Percentiles rank a stretch among this genome's conserved stretches.
Evolutionary conservation across 345 rosid species (phyloP).

Genomic region (Odontarrhena argentea): DNA sequence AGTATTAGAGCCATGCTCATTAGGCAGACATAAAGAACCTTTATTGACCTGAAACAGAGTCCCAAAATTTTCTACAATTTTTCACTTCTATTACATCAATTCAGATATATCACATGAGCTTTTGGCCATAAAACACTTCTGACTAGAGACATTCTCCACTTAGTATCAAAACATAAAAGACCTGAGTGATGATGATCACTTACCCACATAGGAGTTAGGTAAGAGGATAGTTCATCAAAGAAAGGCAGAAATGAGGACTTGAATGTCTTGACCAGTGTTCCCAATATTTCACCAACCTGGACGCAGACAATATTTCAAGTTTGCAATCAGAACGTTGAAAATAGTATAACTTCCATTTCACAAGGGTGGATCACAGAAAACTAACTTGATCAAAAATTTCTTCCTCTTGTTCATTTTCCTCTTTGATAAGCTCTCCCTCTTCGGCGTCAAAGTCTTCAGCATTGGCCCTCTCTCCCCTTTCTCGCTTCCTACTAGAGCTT

Average conservation of each 20-base stretch:
- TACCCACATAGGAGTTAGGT: slow-evolving; percentile 99
- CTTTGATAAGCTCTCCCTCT: slow-evolving; percentile 95
- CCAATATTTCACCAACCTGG: slow-evolving; percentile 98
- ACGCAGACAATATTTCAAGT: slow-evolving; percentile 23
- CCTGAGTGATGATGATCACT: slow-evolving; percentile 43
- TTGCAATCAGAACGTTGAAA: neutral
- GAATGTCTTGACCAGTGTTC: slow-evolving; percentile 95
- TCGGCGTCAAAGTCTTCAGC: slow-evolving; percentile 99
- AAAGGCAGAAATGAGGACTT: slow-evolving; percentile 90
- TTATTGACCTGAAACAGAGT: slow-evolving; percentile 15
- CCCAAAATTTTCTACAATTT: neutral
- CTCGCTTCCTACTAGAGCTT: slow-evolving; percentile 92
- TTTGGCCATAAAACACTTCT: slow-evolving; percentile 18
- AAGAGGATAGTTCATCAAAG: slow-evolving; percentile 90
- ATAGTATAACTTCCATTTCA: neutral
- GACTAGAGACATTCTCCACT: slow-evolving; percentile 5
- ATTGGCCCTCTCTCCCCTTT: slow-evolving; percentile 88
- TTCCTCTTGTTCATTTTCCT: slow-evolving; percentile 99
- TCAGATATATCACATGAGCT: slow-evolving; percentile 4
- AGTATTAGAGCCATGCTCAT: slow-evolving; percentile 10
- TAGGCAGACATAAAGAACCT: slow-evolving; percentile 2
- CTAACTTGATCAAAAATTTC: slow-evolving; percentile 99
- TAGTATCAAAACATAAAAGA: slow-evolving; percentile 17
- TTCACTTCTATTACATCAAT: slow-evolving; percentile 1
- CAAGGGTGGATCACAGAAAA: slow-evolving; percentile 30